Evolutionary conservation across 495 filamentous ascomycete species (phyloP).

Genomic region (Lepraria neglecta): DNA sequence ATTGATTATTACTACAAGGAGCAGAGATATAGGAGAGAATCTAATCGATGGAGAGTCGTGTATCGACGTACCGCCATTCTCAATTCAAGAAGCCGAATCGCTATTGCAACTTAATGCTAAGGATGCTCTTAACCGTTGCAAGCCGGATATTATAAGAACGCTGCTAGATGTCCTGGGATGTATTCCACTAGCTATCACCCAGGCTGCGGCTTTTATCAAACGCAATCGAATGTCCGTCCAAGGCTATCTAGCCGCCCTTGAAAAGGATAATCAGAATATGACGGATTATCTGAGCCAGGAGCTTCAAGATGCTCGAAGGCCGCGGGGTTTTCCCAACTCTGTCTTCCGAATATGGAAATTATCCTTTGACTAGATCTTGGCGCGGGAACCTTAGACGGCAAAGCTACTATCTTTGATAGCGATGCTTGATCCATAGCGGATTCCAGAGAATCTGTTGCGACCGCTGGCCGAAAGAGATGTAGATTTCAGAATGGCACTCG

Average conservation of each 20-base stretch:
- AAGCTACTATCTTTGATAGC: not conserved
- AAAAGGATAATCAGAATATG: not conserved
- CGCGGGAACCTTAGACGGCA: not conserved
- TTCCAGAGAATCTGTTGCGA: not conserved
- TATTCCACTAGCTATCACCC: not conserved
- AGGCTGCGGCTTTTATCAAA: no score
- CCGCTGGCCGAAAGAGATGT: not conserved
- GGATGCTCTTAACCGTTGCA: not conserved
- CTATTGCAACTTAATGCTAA: not conserved
- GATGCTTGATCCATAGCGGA: not conserved
- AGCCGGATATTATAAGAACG: not conserved
- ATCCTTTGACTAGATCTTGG: not conserved
- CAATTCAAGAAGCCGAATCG: not conserved
- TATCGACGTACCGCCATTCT: not conserved
- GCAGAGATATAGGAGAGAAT: not conserved
- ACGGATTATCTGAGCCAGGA: not conserved
- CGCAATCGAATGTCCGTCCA: no score
- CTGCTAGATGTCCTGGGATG: not conserved
- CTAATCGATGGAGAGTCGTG: not conserved
- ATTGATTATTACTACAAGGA: slow-evolving; percentile 1
- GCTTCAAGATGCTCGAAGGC: slow-evolving; percentile 5
- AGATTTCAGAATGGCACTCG: not conserved
- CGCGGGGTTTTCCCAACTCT: not conserved
- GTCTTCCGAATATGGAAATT: slow-evolving; percentile 5
- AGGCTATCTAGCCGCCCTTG: not conserved